phyloP scores from a whole-genome alignment of 495 filamentous ascomycete species.

The Hypomontagnella submonticulosa region DNA sequence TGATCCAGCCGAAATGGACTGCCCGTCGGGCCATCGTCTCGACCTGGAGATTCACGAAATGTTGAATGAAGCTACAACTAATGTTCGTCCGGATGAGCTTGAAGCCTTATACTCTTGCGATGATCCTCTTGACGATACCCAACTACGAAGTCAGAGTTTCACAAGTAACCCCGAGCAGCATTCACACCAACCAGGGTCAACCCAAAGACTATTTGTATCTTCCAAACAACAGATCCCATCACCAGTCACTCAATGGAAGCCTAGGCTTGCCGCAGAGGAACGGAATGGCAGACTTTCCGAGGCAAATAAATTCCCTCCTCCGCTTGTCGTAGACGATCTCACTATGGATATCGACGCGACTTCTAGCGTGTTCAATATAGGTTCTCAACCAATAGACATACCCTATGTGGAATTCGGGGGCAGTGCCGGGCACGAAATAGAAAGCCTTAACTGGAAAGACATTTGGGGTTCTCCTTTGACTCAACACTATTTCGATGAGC shows the following conservation, averaged over 20 bases:
- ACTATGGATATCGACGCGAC: slow-evolving; percentile 24
- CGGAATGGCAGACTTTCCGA: neutral
- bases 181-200: slow-evolving; percentile 4
- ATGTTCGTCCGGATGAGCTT: slow-evolving; percentile 28
- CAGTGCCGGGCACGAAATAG: slow-evolving; percentile 18
- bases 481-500: slow-evolving; percentile 15
- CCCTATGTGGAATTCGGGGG: neutral
- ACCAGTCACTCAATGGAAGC: slow-evolving; percentile 9
- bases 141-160: slow-evolving; percentile 27
- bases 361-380: slow-evolving; percentile 15
- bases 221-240: neutral
- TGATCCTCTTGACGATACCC: slow-evolving; percentile 11
- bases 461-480: slow-evolving; percentile 1
- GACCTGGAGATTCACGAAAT: slow-evolving; percentile 22
- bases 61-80: slow-evolving; percentile 20
- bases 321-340: neutral
- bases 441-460: slow-evolving; percentile 12
- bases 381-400: neutral
- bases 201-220: neutral
- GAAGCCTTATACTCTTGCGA: slow-evolving; percentile 32
- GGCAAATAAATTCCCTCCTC: neutral
- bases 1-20: slow-evolving; percentile 27
- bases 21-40: slow-evolving; percentile 23
- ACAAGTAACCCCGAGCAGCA: neutral
- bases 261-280: neutral